Base-by-base conservation (phyloP, 257 asterid genomes). In the Capsicum rhomboideum region DNA sequence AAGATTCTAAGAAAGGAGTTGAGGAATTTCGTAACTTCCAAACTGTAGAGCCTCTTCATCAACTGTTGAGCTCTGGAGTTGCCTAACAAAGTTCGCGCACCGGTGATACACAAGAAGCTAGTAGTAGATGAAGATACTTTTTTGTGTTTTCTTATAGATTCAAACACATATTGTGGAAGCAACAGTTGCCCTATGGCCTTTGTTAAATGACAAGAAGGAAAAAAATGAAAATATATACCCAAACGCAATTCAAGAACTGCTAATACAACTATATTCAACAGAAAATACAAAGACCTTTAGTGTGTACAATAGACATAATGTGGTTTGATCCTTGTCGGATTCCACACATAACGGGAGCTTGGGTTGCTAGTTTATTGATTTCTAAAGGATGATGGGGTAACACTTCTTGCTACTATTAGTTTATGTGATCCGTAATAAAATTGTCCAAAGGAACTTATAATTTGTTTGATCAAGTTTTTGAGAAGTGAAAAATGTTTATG, bases 1-100 rank as follows among this genome's bases (percentile, higher is more conserved):
- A 94, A 94, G 92, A 90, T 93, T 42, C 95, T 94, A 40, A 82
- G 94, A 85, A 88, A 91, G 86, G 91, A 89, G 85, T 85, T 94
- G 8, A 85, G 82, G 87, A 80, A 77, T 83, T 67, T 88, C 13
- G 53, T 86, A 11, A 85, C 86, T 88, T 94, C 98, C 80, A 94
- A 86, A 86, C 87, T 92, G 79, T 93, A 92, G 89, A 29, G 82
- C 63, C 63, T 26, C 26, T 77, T 50, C 58, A 50, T 50, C 46
- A 26, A 16, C 82, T 28, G 46, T 26, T 52, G 63, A 7, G 63
- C 82, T 77, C 18, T 77, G 56, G 42, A 49, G 81, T n/a, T n/a
- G n/a, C n/a, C n/a, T n/a, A n/a, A n/a, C n/a, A n/a, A n/a, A n/a
- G n/a, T 75, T 75, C 10, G 17, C 44, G 8, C 58, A 14, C 82